Evolutionary conservation across 257 asterid species (phyloP).

Genomic region (Solanum clarkiae): DNA sequence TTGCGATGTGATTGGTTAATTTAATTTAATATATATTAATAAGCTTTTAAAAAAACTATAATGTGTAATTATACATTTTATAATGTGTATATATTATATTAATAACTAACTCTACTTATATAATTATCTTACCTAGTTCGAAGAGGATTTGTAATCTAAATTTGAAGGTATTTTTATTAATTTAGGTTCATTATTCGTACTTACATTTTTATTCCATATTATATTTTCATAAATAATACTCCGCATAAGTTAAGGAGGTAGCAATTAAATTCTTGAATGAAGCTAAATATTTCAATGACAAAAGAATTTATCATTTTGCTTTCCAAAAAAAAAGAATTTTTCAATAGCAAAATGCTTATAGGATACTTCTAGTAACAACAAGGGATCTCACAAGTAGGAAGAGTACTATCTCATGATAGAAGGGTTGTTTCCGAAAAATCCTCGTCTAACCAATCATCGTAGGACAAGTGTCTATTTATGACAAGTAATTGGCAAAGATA

Average conservation of each 20-base stretch:
- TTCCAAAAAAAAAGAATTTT: neutral
- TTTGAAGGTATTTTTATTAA: neutral
- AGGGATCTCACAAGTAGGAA: no score
- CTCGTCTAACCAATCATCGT: no score
- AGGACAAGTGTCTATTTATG: no score
- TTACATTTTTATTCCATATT: neutral
- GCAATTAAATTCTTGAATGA: neutral
- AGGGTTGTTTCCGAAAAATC: fast-evolving
- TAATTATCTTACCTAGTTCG: neutral
- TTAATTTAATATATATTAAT: neutral
- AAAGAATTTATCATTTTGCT: neutral
- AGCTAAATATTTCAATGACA: neutral
- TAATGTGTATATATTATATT: no score
- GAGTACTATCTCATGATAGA: no score
- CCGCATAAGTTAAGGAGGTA: neutral
- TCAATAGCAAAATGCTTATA: neutral
- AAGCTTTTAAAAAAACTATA: neutral
- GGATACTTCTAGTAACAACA: neutral
- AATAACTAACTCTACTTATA: neutral
- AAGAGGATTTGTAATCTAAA: neutral
- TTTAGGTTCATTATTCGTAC: neutral
- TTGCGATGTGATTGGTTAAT: no score
- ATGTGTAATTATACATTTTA: no score
- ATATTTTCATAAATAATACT: neutral
- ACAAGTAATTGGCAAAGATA: neutral